Conservation (phyloP, 768 basidiomycete species). For the Lactarius sanguifluus region DNA sequence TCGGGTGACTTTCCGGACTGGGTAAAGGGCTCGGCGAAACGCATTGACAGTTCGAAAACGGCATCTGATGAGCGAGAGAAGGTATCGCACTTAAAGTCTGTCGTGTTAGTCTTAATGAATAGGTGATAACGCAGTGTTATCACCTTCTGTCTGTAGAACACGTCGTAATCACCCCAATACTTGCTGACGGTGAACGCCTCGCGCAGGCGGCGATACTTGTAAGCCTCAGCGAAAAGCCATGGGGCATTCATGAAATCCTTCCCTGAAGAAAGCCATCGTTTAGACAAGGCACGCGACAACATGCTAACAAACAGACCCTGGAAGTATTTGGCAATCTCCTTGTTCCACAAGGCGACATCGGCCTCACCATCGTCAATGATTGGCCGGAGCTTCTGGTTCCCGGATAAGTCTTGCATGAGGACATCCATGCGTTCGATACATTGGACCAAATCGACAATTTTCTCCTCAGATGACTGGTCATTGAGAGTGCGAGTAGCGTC, state of each 20-base stretch:
- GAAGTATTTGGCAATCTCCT: conserved; percentile 93
- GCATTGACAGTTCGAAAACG: conserved; percentile 90
- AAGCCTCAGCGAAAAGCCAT: conserved; percentile 95
- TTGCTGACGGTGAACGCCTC: conserved; percentile 93
- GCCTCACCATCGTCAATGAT: conserved; percentile 90
- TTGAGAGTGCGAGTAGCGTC: conserved; percentile 89
- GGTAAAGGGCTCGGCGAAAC: conserved; percentile 84
- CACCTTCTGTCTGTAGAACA: conserved; percentile 93
- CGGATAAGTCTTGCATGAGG: conserved; percentile 84
- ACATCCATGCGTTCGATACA: conserved; percentile 90
- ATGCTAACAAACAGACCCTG: conserved; percentile 52
- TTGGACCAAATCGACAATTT: conserved; percentile 76
- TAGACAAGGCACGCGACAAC: background rate
- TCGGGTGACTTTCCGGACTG: conserved; percentile 53
- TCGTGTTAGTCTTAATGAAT: conserved; percentile 3
- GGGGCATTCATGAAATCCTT: conserved; percentile 96
- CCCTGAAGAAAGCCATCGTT: conserved; percentile 41
- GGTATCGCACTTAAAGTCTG: conserved; percentile 73
- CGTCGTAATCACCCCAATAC: conserved; percentile 88
- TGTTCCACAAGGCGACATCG: conserved; percentile 95
- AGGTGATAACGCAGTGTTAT: background rate
- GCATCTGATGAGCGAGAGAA: conserved; percentile 91
- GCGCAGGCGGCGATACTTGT: conserved; percentile 87
- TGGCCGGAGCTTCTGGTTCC: conserved; percentile 79
- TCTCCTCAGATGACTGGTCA: conserved; percentile 78